Percentiles rank a stretch among this genome's conserved stretches.
Evolutionary conservation across 345 rosid species (phyloP).

Genomic region (Crucihimalaya himalaica): DNA sequence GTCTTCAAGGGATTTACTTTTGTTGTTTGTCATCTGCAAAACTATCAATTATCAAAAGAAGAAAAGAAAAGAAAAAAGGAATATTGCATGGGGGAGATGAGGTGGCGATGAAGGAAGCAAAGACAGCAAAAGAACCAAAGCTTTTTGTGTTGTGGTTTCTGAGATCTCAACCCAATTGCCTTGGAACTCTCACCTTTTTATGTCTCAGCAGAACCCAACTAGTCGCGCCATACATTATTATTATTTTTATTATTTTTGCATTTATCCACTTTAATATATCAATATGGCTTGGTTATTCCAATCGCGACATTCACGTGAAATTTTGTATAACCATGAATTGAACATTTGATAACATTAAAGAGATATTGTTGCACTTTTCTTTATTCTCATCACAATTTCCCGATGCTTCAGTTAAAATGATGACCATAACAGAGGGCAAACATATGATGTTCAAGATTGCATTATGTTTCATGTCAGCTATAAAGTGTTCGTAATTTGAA

Average conservation of each 20-base stretch:
- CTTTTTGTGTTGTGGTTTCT: conserved; percentile 34
- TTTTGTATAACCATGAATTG: not conserved
- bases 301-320: conserved; percentile 34
- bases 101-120: conserved; percentile 42
- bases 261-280: conserved; percentile 17
- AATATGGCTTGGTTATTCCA: conserved; percentile 22
- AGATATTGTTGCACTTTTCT: not conserved
- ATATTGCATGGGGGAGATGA: conserved; percentile 42
- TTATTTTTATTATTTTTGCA: too few relatives aligned
- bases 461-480: not conserved
- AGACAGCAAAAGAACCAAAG: conserved; percentile 39
- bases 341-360: not conserved
- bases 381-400: not conserved
- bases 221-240: conserved; percentile 36
- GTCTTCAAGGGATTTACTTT: not conserved
- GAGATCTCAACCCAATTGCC: conserved; percentile 41
- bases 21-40: conserved; percentile 12
- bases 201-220: conserved; percentile 34
- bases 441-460: not conserved
- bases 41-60: not conserved
- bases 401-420: not conserved
- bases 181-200: conserved; percentile 42
- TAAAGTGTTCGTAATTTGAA: not conserved
- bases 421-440: not conserved
- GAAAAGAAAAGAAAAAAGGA: not conserved